These are phyloP conservation scores for Trichothecium roseum DNA, from an alignment of 2,329 filamentous ascomycete genomes.

Conservation along the genomic window DNA sequence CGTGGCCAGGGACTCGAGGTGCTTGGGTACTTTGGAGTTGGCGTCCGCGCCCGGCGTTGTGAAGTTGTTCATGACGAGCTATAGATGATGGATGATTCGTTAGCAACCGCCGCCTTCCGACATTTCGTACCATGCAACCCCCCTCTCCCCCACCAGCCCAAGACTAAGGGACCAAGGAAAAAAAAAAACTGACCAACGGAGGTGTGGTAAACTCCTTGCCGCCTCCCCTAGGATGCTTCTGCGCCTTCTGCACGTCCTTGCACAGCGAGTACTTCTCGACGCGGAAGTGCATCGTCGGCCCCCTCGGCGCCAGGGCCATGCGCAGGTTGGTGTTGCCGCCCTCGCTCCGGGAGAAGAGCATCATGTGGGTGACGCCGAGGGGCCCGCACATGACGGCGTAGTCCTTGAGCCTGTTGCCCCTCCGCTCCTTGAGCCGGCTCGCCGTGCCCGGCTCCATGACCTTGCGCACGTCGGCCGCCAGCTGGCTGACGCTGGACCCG, in stretches of 20 bases:
- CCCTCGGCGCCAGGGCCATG: conserved; percentile 76
- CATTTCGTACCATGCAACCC: too few species aligned
- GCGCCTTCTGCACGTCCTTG: conserved; percentile 77
- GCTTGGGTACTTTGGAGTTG: conserved; percentile 70
- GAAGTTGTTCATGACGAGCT: conserved; percentile 99
- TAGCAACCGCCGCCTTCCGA: not conserved
- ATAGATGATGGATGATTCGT: conserved; percentile 9
- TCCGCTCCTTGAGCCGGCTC: conserved; percentile 76
- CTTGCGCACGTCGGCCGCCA: conserved; percentile 79
- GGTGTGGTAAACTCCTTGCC: conserved; percentile 80
- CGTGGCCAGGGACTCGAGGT: conserved; percentile 85
- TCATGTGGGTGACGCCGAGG: conserved; percentile 80
- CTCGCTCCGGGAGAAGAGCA: conserved; percentile 85
- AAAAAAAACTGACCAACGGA: conserved; percentile 54
- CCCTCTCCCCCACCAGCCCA: too few species aligned
- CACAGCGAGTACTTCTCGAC: conserved; percentile 91
- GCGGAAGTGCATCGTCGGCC: conserved; percentile 87
- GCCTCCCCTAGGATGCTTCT: conserved; percentile 72
- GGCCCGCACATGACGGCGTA: conserved; percentile 94
- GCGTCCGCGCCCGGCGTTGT: conserved; percentile 51
- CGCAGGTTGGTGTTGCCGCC: conserved; percentile 89
- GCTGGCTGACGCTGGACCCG: conserved; percentile 79
- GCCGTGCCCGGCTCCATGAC: conserved; percentile 98
- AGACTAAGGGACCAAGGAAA: too few species aligned
- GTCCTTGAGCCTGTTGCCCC: conserved; percentile 79